These are phyloP conservation scores for Letharia columbiana DNA, from an alignment of 495 filamentous ascomycete genomes.

Conservation along the genomic window DNA sequence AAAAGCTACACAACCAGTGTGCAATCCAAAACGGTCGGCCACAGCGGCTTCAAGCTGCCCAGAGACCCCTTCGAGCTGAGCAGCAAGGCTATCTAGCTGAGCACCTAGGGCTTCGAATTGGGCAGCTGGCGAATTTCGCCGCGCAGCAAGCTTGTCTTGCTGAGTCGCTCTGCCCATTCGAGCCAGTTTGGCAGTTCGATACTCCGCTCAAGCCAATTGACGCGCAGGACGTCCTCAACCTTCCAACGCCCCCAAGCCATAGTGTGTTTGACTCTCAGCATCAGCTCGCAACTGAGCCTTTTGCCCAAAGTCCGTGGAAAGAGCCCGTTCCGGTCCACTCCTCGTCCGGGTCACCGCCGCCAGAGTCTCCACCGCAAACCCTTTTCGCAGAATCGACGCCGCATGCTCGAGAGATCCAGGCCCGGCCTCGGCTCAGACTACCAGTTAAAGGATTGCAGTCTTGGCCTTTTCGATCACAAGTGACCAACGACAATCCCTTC, in stretches of 20 bases:
- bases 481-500: neutral
- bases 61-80: too few species aligned
- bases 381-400: neutral
- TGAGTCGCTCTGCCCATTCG: neutral
- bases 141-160: neutral
- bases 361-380: neutral
- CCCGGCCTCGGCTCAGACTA: neutral
- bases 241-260: neutral
- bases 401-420: neutral
- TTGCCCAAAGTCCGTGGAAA: too few species aligned
- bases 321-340: neutral
- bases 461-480: neutral
- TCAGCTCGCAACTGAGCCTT: neutral
- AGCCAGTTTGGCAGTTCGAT: neutral
- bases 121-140: neutral
- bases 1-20: neutral
- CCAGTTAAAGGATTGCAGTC: neutral
- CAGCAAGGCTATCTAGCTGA: too few species aligned
- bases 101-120: too few species aligned
- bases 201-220: neutral
- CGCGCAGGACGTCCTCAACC: neutral
- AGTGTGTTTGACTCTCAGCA: too few species aligned
- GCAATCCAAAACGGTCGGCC: neutral
- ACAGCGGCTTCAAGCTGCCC: too few species aligned
- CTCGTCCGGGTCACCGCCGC: neutral